phyloP scores from a whole-genome alignment of 441 rosid species.

The Melastoma candidum region DNA sequence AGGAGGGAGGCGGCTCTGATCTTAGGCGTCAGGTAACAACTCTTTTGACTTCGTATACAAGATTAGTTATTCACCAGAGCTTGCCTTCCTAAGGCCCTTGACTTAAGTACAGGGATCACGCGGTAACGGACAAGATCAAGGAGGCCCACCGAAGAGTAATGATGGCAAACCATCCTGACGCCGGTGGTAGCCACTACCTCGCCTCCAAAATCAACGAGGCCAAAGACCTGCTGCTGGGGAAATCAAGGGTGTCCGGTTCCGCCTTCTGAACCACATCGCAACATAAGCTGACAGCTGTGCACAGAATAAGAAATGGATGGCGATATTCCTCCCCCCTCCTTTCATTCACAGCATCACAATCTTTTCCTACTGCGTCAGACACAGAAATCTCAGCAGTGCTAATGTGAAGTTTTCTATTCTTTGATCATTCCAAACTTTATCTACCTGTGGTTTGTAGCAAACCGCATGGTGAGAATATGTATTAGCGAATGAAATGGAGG shows the following conservation, averaged over 20 bases:
- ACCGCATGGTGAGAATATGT: too few relatives aligned
- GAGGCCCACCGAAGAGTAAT: slow-evolving; percentile 21
- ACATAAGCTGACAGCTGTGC: too few relatives aligned
- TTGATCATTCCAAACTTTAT: too few relatives aligned
- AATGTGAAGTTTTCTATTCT: too few relatives aligned
- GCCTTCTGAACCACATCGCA: slow-evolving; percentile 1
- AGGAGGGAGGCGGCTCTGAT: slow-evolving; percentile 20
- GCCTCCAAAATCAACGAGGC: slow-evolving; percentile 20
- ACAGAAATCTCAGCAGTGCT: too few relatives aligned
- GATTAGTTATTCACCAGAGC: background rate
- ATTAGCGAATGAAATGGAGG: too few relatives aligned
- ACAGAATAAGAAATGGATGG: too few relatives aligned
- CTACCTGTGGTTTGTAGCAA: too few relatives aligned
- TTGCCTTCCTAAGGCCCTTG: background rate
- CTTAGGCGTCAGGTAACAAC: slow-evolving; percentile 17
- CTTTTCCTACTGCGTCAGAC: too few relatives aligned
- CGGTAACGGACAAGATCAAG: slow-evolving; percentile 14
- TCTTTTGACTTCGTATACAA: background rate
- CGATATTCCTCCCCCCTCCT: too few relatives aligned
- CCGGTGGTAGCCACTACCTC: slow-evolving; percentile 19
- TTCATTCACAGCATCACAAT: too few relatives aligned
- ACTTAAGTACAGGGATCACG: slow-evolving; percentile 10
- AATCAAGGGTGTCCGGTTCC: slow-evolving; percentile 9
- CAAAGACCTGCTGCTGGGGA: slow-evolving; percentile 16
- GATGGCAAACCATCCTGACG: slow-evolving; percentile 20